Conservation (phyloP, 805 yeast genomes). For the Zygosaccharomyces kombuchaensis region DNA sequence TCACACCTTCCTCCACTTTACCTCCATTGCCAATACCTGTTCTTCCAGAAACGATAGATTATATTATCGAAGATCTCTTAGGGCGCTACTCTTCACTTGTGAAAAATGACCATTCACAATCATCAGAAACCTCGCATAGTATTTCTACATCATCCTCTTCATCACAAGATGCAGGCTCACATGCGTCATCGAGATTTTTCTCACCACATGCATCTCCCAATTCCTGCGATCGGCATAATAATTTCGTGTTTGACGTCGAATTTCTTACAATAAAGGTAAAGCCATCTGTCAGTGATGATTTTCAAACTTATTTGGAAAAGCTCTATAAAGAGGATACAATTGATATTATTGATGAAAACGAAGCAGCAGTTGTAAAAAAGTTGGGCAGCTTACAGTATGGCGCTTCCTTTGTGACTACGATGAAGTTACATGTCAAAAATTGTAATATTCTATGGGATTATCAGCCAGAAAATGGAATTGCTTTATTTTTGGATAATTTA, state of each 20-base stretch:
- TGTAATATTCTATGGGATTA: conserved; percentile 24
- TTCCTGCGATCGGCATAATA: conserved; percentile 12
- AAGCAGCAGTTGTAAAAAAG: conserved; percentile 49
- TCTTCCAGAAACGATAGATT: conserved; percentile 44
- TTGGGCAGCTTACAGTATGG: conserved; percentile 36
- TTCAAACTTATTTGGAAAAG: conserved; percentile 38
- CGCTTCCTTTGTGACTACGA: conserved; percentile 11
- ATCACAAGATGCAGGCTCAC: background rate
- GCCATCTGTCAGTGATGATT: conserved; percentile 35
- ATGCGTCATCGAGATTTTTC: background rate
- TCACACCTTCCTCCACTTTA: conserved; percentile 56
- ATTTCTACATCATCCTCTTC: background rate
- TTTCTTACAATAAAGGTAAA: conserved; percentile 41
- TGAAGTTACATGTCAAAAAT: conserved; percentile 18
- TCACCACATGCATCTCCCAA: conserved; percentile 5
- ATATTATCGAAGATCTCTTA: conserved; percentile 38
- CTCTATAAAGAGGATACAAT: conserved; percentile 40
- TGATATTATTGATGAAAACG: conserved; percentile 59
- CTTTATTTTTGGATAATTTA: conserved; percentile 20
- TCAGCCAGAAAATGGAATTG: conserved; percentile 17
- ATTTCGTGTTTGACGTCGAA: conserved; percentile 39
- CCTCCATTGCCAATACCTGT: conserved; percentile 64
- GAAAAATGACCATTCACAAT: background rate
- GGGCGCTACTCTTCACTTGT: conserved; percentile 14
- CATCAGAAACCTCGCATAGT: conserved; percentile 1